Evolutionary conservation across 202 grass and related monocot species (phyloP), one percentile per base, ranked within the genome.

Genomic region (Saccharum hybrid): DNA sequence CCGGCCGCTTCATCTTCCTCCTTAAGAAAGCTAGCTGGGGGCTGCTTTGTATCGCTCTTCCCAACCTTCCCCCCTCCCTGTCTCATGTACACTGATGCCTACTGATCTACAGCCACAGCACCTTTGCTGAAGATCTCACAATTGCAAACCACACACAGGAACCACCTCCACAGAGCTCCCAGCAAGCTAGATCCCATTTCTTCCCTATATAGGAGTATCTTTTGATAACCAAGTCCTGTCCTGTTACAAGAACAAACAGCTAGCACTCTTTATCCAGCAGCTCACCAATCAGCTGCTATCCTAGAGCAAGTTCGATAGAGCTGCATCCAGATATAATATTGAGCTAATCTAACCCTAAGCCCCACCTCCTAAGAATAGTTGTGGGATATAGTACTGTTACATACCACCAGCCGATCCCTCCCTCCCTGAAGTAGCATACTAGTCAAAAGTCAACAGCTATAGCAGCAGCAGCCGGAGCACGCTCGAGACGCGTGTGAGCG

Each of bases 391-490:
- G 33, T 63, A 86, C 73, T 82, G 79, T 66, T 83, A 10, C 43
- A 71, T 12, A 42, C 62, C 49, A 43, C 43, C 83, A 68, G 68
- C 26, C 26, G 26, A 76, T 83, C 62, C 68, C 74, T 83, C 15
- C 48, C 8, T 11, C 78, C 87, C 83, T 14, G 74, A 78, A 82
- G 57, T 73, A 77, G 72, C 83, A 61, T 83, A 79, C 79, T 86
- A 79, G 68, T 90, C 88, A 52, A 89, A 87, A 89, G 90, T 92
- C 90, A 92, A 81, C 59, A 84, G 37, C 71, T 34, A 75, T 9
- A 73, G 43, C 69, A 68, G 56, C n/a, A 75, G 82, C 48, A 51
- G 48, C 68, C n/a, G 41, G 69, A 71, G 22, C 2, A 15, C 59
- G 71, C 71, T 78, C 79, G 66, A 56, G 72, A 66, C 71, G 31